A percentile compares a stretch with the other conserved stretches of the same genome.
Conservation (phyloP, 2,329 filamentous ascomycete genomes). For the Cercospora janseana region DNA sequence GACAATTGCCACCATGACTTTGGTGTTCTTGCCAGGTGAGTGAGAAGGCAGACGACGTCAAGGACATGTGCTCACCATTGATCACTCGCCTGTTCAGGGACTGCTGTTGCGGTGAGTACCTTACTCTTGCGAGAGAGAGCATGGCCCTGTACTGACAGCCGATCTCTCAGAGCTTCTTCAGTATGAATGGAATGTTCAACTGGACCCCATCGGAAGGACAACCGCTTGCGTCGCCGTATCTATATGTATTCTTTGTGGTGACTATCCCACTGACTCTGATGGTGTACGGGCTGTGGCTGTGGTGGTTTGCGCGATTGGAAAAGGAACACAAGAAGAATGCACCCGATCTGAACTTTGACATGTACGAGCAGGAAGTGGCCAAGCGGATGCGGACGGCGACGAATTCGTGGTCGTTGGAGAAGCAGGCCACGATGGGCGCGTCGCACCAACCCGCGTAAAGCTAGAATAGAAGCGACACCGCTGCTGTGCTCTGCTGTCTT, state of each 20-base stretch:
- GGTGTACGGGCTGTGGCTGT: constrained; percentile 33
- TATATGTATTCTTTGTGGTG: constrained; percentile 37
- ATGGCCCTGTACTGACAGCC: neutral
- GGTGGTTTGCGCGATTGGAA: constrained; percentile 33
- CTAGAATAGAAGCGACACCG: too few species aligned
- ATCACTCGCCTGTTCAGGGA: constrained; percentile 13
- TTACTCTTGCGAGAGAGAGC: too few species aligned
- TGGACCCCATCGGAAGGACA: constrained; percentile 25
- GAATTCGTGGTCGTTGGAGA: constrained; percentile 23
- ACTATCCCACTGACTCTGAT: constrained; percentile 36
- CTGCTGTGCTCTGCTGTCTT: too few species aligned
- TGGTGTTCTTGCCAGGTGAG: constrained; percentile 44
- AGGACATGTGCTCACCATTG: neutral
- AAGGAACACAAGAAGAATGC: constrained; percentile 31
- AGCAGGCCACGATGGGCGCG: constrained; percentile 20
- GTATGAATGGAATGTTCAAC: constrained; percentile 37
- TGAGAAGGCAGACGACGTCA: neutral
- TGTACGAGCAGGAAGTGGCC: constrained; percentile 35
- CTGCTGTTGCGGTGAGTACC: constrained; percentile 37
- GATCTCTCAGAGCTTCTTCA: constrained; percentile 35
- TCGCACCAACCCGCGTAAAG: constrained; percentile 9
- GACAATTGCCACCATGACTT: constrained; percentile 46
- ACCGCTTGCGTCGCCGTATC: constrained; percentile 33
- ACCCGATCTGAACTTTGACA: constrained; percentile 29
- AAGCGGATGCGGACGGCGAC: constrained; percentile 33